Evolutionary conservation across 2,329 filamentous ascomycete species (phyloP), one percentile per base, ranked within the genome.

Genomic region (Epichloe baconii): DNA sequence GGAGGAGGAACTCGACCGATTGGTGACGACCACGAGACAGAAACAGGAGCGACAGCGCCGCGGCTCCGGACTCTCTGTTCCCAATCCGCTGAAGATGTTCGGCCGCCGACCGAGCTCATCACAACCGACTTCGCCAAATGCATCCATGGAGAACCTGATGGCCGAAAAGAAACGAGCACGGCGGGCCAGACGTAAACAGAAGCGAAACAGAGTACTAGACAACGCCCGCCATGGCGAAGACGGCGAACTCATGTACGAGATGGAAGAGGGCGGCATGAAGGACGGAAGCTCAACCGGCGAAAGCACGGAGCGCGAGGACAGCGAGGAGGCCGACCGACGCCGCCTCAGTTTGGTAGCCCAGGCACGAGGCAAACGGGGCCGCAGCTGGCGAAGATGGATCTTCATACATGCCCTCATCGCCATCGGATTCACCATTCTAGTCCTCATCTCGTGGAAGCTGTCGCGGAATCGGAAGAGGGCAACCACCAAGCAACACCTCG

Each of bases 171-270:
- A 76, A 55, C 66, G 65, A 51, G 66, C 65, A 45, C 70, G 78
- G 45, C 73, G 74, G 52, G 66, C 71, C 42, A 70, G 77, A 61
- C 70, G 78, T 50, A 68, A 69, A 57, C 70, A 72, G 59, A 80
- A 78, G 66, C 74, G 69, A 68, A 74, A 75, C 55, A 71, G 68
- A 56, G 64, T 78, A 62, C 66, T 74, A 58, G 70, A 73, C 51
- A 70, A 77, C 49, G 79, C 79, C 4, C 71, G 71, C 26, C 66
- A 80, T 54, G 82, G 82, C 51, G 85, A 88, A 62, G 80, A 87
- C 57, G 83, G 84, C 38, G 79, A 83, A 65, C 71, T 94, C 61
- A 87, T 95, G 83, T 90, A 88, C 65, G 86, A 93, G 68, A 88
- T 91, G 85, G 90, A 96, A 66, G 85, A 89, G 63, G 88, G 88